Conservation (phyloP, 176 grass and related monocot species). For the Oryza nivara region DNA sequence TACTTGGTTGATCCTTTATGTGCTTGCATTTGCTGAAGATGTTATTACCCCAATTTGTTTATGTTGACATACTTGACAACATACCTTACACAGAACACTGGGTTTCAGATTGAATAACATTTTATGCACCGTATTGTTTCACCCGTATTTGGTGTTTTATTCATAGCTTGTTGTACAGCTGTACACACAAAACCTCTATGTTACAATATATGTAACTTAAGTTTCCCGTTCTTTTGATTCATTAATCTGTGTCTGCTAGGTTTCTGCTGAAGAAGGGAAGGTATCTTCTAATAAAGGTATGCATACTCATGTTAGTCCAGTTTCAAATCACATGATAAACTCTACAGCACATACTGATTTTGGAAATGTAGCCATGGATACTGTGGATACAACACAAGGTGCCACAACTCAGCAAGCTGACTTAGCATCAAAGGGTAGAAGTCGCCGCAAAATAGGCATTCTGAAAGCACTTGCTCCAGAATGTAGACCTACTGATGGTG, state of each 20-base stretch:
- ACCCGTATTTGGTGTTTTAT: neutral
- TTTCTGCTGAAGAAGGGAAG: slow-evolving; percentile 78
- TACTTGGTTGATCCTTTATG: neutral
- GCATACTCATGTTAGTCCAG: slow-evolving; percentile 50
- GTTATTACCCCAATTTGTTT: neutral
- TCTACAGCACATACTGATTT: slow-evolving; percentile 58
- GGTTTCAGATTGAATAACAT: neutral
- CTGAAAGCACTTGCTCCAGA: slow-evolving; percentile 63
- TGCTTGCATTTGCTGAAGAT: slow-evolving; percentile 26
- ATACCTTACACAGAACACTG: neutral
- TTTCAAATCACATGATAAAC: slow-evolving; percentile 26
- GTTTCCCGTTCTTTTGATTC: slow-evolving; percentile 4
- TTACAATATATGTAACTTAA: neutral
- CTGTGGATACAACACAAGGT: slow-evolving; percentile 42
- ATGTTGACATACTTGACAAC: neutral
- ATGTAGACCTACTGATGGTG: slow-evolving; percentile 55
- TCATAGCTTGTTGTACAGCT: neutral
- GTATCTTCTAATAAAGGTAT: slow-evolving; percentile 57
- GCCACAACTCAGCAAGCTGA: slow-evolving; percentile 47
- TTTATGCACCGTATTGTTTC: neutral
- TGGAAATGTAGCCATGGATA: slow-evolving; percentile 51
- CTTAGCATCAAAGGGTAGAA: slow-evolving; percentile 62
- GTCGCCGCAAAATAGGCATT: slow-evolving; percentile 72
- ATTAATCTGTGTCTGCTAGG: slow-evolving; percentile 54
- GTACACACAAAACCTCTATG: neutral